Evolutionary conservation across 2,329 filamentous ascomycete genomes (phyloP), one percentile per base, ranked within the genome.

Genomic region (Pseudogymnoascus sp.): DNA sequence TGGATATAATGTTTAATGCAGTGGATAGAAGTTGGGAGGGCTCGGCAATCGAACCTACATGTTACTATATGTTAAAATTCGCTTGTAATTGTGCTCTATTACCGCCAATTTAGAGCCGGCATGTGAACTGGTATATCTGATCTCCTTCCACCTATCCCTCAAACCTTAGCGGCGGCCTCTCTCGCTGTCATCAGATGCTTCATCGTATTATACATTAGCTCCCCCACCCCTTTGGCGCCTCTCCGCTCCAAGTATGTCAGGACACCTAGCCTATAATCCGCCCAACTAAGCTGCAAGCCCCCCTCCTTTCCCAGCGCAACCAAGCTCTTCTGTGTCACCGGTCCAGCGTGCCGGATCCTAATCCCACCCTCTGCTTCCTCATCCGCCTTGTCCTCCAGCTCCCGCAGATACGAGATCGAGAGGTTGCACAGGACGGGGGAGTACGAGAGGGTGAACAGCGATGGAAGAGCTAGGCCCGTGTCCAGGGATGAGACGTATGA

Each of bases 181-280:
- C 62, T 60, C 13, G 55, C 58, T 64, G 78, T 82, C 74, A 85
- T 86, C 67, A 93, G 74, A 59, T 87, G 84, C 71, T 88, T 91
- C 84, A 94, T 91, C 1, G 90, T 92, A 68, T 86, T 90, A 73
- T 89, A 89, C 81, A 95, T 87, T 69, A 95, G 75, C 65, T 87
- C 81, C 13, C 83, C 81, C 31, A 93, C 79, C 0, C 91, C 91
- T 9, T 73, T 75, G 51, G 89, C 79, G 0, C 88, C 88, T 61
- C 81, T 81, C 5, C 75, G 77, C 63, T 88, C 86, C 65, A 95
- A 74, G 74, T 86, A 84, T 59, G 80, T 79, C 62, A 96, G 75
- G 65, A 93, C 86, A n/a, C 84, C 82, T 5, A 91, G 77, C 63
- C 89, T 81, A 72, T 92, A 96, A 59, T 89, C 85, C 68, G 87